Conservation (phyloP, 2,329 filamentous ascomycete species). For the Periconia sp. region DNA sequence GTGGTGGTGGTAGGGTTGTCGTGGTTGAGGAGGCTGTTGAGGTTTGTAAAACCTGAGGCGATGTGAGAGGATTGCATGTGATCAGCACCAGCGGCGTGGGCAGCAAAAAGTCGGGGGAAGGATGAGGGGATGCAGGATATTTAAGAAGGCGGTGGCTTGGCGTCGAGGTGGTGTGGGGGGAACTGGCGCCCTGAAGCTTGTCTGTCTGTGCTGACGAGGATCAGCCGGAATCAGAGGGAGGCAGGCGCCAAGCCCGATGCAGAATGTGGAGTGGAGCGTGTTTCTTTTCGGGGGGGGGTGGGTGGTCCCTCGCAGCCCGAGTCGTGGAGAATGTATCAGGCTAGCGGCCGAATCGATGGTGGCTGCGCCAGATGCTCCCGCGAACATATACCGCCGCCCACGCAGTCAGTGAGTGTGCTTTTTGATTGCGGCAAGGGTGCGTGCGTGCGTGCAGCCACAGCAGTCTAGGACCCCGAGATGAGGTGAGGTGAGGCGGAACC, state of each 20-base stretch:
- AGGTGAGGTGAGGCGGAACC: slow-evolving; percentile 4
- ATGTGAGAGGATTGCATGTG: slow-evolving; percentile 43
- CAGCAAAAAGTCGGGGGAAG: slow-evolving; percentile 37
- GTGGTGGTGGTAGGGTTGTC: slow-evolving; percentile 16
- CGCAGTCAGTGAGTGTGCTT: background rate
- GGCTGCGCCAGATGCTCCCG: slow-evolving; percentile 17
- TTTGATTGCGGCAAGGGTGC: slow-evolving; percentile 4
- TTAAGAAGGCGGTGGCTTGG: slow-evolving; percentile 31
- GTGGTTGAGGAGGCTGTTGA: slow-evolving; percentile 39
- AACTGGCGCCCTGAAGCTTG: slow-evolving; percentile 26
- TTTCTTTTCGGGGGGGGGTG: slow-evolving; percentile 26
- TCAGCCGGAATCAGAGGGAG: slow-evolving; percentile 33
- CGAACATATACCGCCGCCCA: slow-evolving; percentile 12
- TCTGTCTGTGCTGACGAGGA: slow-evolving; percentile 30
- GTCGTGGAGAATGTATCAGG: slow-evolving; percentile 27
- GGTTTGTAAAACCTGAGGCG: slow-evolving; percentile 40
- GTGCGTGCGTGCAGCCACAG: background rate
- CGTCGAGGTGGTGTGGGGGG: slow-evolving; percentile 25
- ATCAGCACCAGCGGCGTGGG: slow-evolving; percentile 26
- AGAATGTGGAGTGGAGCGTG: slow-evolving; percentile 10
- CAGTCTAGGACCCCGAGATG: background rate
- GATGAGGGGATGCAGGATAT: slow-evolving; percentile 40
- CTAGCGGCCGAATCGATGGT: slow-evolving; percentile 19
- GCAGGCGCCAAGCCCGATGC: slow-evolving; percentile 22
- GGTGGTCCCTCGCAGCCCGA: slow-evolving; percentile 20